Base-by-base conservation (phyloP, 257 asterid genomes). In the Nicotiana otophora region DNA sequence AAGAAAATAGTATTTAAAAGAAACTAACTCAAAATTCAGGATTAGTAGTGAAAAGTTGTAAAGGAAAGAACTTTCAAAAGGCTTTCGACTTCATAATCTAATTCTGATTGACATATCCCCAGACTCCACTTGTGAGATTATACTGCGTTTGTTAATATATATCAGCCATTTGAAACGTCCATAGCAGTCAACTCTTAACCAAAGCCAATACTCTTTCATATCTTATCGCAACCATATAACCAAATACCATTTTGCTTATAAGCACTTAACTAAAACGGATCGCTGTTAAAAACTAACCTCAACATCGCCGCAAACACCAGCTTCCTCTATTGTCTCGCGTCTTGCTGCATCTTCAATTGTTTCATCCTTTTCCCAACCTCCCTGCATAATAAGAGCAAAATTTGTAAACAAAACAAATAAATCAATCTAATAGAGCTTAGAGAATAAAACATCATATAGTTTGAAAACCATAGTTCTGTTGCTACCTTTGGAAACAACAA, bases 301-400 rank as follows among this genome's bases (percentile, higher is more conserved):
- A 23, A 95, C 85, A 74, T 92, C 91, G 4, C 99, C 99, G 5
- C 86, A 87, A 12, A 95, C 98, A 12, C 99, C 99, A 5, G 99
- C 97, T 90, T 95, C 98, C 89, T 95, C 99, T 14, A 91, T 87
- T 1, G 99, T 95, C 82, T 95, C 99, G 1, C 99, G 97, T 63
- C 89, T 67, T 0, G 98, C 99, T 5, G 99, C 99, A 16, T 85
- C 93, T 77, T 82, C 87, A 5, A 92, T 92, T 81, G 91, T 57
- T 84, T 95, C 99, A 77, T 95, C 99, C 4, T 53, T 83, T 81
- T 95, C 99, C 99, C 99, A 95, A 14, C 99, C 99, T 26, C 99
- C 99, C 97, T 95, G 30, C 31, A 76, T 16, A 46, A 48, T 68
- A 84, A 67, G 34, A 83, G 51, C 14, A 15, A n/a, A 66, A 6